These are phyloP conservation scores for Volutella citrinella DNA, from an alignment of 2,329 filamentous ascomycete genomes.

Conservation along the genomic window DNA sequence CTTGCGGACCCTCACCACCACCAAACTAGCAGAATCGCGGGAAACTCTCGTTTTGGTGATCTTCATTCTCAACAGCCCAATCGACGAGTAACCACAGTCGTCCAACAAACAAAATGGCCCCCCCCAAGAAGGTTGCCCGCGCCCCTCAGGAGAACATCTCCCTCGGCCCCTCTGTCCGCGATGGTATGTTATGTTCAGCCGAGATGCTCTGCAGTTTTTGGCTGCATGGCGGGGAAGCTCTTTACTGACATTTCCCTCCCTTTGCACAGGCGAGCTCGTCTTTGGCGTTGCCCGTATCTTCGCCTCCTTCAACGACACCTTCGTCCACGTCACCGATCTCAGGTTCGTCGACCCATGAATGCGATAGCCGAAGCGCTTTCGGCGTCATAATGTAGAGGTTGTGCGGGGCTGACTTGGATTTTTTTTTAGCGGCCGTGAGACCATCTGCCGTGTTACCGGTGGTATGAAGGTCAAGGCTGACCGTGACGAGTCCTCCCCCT, in stretches of 20 bases:
- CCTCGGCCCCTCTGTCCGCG: constrained; percentile 92
- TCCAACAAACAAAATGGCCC: constrained; percentile 68
- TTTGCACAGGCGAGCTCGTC: constrained; percentile 91
- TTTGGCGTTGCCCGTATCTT: constrained; percentile 97
- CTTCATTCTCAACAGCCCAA: constrained; percentile 33
- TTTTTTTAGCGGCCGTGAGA: constrained; percentile 96
- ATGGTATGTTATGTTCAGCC: constrained; percentile 63
- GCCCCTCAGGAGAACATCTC: constrained; percentile 96
- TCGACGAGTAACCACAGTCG: constrained; percentile 33
- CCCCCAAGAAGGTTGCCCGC: constrained; percentile 86
- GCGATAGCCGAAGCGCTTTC: constrained; percentile 4
- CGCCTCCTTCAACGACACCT: constrained; percentile 90
- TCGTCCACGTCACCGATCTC: constrained; percentile 99
- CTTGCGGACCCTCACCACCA: constrained; percentile 21
- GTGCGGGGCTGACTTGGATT: too few species aligned
- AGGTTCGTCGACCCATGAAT: constrained; percentile 55
- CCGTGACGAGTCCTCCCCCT: constrained; percentile 99
- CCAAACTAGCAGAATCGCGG: constrained; percentile 22
- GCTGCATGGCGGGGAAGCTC: too few species aligned
- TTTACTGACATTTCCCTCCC: constrained; percentile 17
- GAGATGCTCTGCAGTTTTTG: too few species aligned
- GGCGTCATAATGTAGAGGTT: constrained; percentile 3
- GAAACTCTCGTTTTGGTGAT: constrained; percentile 22
- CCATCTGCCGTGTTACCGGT: constrained; percentile 99
- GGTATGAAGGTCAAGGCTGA: constrained; percentile 99